Evolutionary conservation across 441 rosid species (phyloP).

Genomic region (Croton laevigatus): DNA sequence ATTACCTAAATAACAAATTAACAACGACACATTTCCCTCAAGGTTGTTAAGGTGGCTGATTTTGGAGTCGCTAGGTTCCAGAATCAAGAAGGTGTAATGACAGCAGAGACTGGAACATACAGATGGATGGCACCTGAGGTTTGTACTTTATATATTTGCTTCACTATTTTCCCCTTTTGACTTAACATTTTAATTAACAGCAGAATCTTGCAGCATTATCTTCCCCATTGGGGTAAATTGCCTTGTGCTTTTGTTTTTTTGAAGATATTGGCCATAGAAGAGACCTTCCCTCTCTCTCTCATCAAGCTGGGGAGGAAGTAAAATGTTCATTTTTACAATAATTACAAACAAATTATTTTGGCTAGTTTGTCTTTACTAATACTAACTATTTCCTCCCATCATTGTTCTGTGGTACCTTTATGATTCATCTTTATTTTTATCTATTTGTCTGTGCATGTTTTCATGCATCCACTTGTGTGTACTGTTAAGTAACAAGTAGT

Average conservation of each 20-base stretch:
- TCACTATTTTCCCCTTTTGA: conserved; percentile 9
- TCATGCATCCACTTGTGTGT: not conserved
- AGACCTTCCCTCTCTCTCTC: not conserved
- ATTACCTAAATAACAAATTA: conserved; percentile 5
- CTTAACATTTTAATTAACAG: not conserved
- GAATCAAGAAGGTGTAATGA: conserved; percentile 68
- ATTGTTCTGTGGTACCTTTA: too few relatives aligned
- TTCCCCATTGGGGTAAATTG: not conserved
- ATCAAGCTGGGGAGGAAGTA: not conserved
- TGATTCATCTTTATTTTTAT: too few relatives aligned
- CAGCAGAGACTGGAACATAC: conserved; percentile 83
- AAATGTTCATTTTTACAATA: not conserved
- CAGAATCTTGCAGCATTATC: not conserved
- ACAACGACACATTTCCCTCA: conserved; percentile 19
- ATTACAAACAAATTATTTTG: not conserved
- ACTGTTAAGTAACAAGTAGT: not conserved
- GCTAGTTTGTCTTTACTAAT: too few relatives aligned
- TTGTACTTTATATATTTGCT: conserved; percentile 20
- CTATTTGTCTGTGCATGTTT: not conserved
- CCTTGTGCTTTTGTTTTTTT: not conserved
- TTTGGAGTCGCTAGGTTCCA: conserved; percentile 83
- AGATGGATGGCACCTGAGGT: conserved; percentile 97
- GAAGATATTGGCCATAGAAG: not conserved
- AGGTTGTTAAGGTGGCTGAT: conserved; percentile 83
- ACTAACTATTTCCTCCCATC: too few relatives aligned